These are phyloP conservation scores for Cutaneotrichosporon sp. DNA, from an alignment of 1,284 basidiomycete genomes.

Conservation along the genomic window DNA sequence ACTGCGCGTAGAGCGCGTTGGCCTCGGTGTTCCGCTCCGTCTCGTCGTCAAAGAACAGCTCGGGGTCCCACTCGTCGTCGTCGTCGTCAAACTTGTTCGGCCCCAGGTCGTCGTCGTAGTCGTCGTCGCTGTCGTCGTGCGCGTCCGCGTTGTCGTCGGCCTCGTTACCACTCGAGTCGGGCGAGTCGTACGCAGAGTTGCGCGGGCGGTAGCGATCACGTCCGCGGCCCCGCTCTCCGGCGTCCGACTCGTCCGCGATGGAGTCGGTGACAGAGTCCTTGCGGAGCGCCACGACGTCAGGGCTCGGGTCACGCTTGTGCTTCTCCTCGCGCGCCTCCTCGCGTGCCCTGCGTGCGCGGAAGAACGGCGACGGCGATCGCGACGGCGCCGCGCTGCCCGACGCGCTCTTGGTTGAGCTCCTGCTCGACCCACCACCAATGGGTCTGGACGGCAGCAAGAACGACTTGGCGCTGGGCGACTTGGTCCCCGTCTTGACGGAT, in stretches of 20 bases:
- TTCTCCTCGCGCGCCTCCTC: slow-evolving; percentile 40
- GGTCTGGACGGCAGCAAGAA: neutral
- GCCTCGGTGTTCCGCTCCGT: slow-evolving; percentile 66
- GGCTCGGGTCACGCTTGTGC: slow-evolving; percentile 58
- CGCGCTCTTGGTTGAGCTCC: neutral
- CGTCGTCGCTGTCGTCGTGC: slow-evolving; percentile 23
- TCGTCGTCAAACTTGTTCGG: slow-evolving; percentile 42
- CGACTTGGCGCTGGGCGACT: neutral
- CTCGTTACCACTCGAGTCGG: slow-evolving; percentile 32
- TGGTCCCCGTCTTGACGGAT: neutral
- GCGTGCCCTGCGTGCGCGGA: slow-evolving; percentile 39
- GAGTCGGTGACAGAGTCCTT: slow-evolving; percentile 57
- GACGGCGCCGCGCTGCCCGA: slow-evolving; percentile 6
- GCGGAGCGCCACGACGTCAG: slow-evolving; percentile 61
- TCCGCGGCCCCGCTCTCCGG: slow-evolving; percentile 47
- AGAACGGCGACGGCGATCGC: slow-evolving; percentile 44
- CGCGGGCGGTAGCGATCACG: slow-evolving; percentile 48
- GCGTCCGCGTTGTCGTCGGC: slow-evolving; percentile 37
- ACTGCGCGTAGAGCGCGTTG: slow-evolving; percentile 56
- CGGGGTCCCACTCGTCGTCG: slow-evolving; percentile 46
- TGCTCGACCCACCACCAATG: neutral
- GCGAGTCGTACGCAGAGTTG: slow-evolving; percentile 42
- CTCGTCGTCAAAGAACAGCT: slow-evolving; percentile 65
- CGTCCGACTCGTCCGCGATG: slow-evolving; percentile 58
- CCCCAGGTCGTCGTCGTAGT: slow-evolving; percentile 50